phyloP scores from a whole-genome alignment of 2,329 filamentous ascomycete genomes.

The Venturiaceae sp. region DNA sequence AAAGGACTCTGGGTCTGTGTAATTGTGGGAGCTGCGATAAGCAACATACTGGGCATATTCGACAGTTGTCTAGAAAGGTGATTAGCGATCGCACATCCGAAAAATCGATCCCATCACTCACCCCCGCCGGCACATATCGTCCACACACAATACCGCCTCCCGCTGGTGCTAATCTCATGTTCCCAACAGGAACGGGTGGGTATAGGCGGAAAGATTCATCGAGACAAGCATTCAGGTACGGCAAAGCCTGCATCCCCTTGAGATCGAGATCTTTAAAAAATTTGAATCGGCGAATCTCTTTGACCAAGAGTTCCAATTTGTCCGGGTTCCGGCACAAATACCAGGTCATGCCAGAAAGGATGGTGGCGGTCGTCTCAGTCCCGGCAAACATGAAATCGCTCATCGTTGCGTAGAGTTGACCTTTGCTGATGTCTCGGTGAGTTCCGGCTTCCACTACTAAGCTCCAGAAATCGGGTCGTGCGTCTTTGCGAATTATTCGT shows the following conservation, averaged over 20 bases:
- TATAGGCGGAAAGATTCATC: constrained; percentile 37
- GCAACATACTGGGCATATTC: constrained; percentile 9
- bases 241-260: constrained; percentile 20
- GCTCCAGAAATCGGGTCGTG: constrained; percentile 29
- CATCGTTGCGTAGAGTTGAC: constrained; percentile 29
- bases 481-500: constrained; percentile 15
- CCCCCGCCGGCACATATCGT: constrained; percentile 19
- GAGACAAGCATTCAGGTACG: constrained; percentile 35
- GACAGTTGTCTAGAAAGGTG: constrained; percentile 15
- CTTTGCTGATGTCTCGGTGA: constrained; percentile 15
- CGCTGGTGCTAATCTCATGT: constrained; percentile 25
- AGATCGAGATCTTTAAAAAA: constrained; percentile 2
- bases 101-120: too few species aligned
- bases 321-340: constrained; percentile 20
- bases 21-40: constrained; percentile 5
- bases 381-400: constrained; percentile 31
- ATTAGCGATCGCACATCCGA: constrained; percentile 20
- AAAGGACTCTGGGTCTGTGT: neutral
- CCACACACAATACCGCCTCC: constrained; percentile 28
- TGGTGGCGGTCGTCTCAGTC: constrained; percentile 35
- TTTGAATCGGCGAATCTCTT: constrained; percentile 18
- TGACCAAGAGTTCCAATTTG: constrained; percentile 16
- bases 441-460: constrained; percentile 25
- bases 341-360: constrained; percentile 28
- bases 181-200: constrained; percentile 33